phyloP scores from a whole-genome alignment of 441 rosid species.

The Erysimum cheiri region DNA sequence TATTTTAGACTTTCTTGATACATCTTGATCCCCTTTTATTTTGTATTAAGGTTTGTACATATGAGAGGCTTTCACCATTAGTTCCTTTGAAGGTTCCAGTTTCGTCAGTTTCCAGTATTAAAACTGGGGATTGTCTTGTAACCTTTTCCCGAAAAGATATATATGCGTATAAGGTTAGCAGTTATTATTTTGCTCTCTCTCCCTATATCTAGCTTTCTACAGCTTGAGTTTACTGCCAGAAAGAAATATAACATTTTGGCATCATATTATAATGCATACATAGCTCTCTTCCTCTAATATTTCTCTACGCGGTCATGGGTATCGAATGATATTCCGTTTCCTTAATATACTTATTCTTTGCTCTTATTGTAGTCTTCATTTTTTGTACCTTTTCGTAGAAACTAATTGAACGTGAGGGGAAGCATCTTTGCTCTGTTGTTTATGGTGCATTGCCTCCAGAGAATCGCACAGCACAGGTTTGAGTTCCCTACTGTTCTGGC shows the following conservation, averaged over 20 bases:
- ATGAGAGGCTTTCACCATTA: conserved; percentile 86
- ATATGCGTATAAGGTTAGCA: conserved; percentile 72
- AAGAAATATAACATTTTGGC: conserved; percentile 5
- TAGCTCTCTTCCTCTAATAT: background rate
- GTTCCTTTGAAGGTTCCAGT: conserved; percentile 70
- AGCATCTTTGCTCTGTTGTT: conserved; percentile 92
- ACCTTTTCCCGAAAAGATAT: conserved; percentile 79
- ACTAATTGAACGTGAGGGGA: conserved; percentile 66
- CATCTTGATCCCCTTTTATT: conserved; percentile 31
- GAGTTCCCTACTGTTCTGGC: conserved; percentile 32
- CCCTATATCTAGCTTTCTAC: background rate
- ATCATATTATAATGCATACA: conserved; percentile 5
- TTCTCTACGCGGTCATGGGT: background rate
- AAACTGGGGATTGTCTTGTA: conserved; percentile 84
- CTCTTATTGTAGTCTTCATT: conserved; percentile 26
- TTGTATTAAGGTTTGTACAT: conserved; percentile 59
- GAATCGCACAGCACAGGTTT: conserved; percentile 95
- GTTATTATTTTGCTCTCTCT: conserved; percentile 16
- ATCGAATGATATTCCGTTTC: conserved; percentile 18
- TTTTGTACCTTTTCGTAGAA: conserved; percentile 50
- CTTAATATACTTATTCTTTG: conserved; percentile 16
- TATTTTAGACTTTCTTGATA: background rate
- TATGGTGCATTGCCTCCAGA: conserved; percentile 94
- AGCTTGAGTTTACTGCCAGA: conserved; percentile 26
- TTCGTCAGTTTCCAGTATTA: conserved; percentile 65